These are phyloP conservation scores for Bertia moriformis DNA, from an alignment of 2,329 filamentous ascomycete species.

Conservation along the genomic window DNA sequence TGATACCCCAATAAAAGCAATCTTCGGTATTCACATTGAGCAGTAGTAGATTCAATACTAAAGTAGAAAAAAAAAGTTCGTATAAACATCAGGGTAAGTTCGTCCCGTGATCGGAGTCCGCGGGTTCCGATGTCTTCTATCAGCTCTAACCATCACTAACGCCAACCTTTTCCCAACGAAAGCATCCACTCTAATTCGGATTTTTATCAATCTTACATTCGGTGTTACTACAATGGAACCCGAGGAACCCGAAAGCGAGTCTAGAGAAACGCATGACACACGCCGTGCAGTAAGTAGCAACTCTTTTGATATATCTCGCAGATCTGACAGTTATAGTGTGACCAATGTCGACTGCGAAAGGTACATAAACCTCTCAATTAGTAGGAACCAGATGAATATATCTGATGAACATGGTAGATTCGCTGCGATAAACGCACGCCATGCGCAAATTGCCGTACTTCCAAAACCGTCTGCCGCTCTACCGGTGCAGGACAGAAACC, in stretches of 20 bases:
- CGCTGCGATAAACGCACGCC: slow-evolving; percentile 43
- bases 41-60: no score
- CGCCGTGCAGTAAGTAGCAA: neutral
- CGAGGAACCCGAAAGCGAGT: neutral
- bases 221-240: neutral
- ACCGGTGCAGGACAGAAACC: slow-evolving; percentile 37
- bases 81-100: no score
- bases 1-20: neutral
- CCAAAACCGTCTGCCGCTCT: slow-evolving; percentile 35
- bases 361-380: slow-evolving; percentile 8
- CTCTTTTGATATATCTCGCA: no score
- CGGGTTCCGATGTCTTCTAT: neutral
- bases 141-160: neutral
- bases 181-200: no score
- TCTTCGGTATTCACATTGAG: neutral
- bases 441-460: slow-evolving; percentile 40
- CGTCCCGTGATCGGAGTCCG: neutral
- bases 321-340: slow-evolving; percentile 17
- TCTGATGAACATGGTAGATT: slow-evolving; percentile 22
- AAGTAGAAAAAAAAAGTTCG: no score
- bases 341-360: slow-evolving; percentile 22
- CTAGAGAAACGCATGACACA: neutral
- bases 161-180: no score
- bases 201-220: no score
- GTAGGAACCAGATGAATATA: neutral